Base-by-base conservation (phyloP, 1,284 basidiomycete genomes). In the Moniliella sp. region DNA sequence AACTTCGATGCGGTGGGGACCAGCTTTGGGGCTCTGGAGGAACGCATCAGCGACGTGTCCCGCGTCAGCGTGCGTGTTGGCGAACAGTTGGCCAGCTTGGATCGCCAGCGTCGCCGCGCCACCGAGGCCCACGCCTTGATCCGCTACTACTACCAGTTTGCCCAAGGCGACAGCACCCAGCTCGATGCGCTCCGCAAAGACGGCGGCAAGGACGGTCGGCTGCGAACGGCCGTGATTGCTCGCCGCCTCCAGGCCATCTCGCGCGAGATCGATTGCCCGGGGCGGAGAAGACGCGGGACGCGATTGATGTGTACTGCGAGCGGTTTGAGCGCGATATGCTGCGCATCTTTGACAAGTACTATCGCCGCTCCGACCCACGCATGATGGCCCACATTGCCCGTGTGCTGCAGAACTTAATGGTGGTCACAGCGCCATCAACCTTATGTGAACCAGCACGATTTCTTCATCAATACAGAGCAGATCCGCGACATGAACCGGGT, bases 351-450 rank as follows among this genome's bases (percentile, higher is more conserved):
- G 91, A 99, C 61, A 55, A 57, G 21, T 55, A 56, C 53, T 94
- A 94, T 63, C 72, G 84, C 32, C 80, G 82, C 56, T 84, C 86
- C 18, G 91, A 99, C 56, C 91, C 91, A 0, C 86, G 86, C 62
- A 82, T 91, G 76, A 99, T 99, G 91, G 81, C 83, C 64, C 91
- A 97, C 57, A 94, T 88, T 54, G 88, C 91, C 1, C 80, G 86
- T 64, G 91, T 84, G 2, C 66, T 99, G 3, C 72, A 93, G 27
- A 88, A 93, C 56, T 99, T 99, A 99, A 99, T 49, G 91, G 91
- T 2, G 91, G 91, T 7, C 70, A 77, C 23, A 86, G 82, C 3
- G 97, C 88, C 56, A 80, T 97, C 4, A 86, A 94, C 62, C 82
- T 97, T 99, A 97, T 56, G 91, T 99, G 40, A 99, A 97, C 52